Base-by-base conservation (phyloP, 768 basidiomycete genomes). In the Boletus speciosus region DNA sequence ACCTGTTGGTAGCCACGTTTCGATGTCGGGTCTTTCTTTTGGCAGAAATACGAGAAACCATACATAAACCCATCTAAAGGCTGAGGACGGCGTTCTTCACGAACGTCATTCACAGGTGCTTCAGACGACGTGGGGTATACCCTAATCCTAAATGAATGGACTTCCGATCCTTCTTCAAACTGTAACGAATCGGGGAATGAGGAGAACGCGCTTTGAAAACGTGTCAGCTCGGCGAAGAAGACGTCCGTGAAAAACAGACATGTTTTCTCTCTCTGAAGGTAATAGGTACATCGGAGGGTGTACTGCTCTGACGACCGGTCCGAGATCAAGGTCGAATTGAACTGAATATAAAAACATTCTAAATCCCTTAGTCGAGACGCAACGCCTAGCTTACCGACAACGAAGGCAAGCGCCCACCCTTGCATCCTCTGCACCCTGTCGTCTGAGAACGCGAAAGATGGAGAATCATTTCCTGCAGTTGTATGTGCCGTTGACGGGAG, bases 151-250 rank as follows among this genome's bases (percentile, higher is more conserved):
- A 96, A 96, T 0, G 90, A 93, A 69, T 96, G 93, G 1, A 80
- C 77, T 64, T 90, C 85, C 0, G 84, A 83, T 6, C 93, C 93
- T 66, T 95, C 86, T 43, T 90, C 85, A 53, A 92, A 92, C 51
- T 90, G 84, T 2, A 84, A 72, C 0, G 93, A 93, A 65, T 98
- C 94, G 0, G 94, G 94, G 63, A 98, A 93, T 1, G 92, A 84
- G 7, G 89, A 90, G 68, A 98, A 98, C 2, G 93, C 90, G 51
- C 94, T 97, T 47, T 3, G 42, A 23, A 34, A 23, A 21, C 6
- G 35, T 51, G 51, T 66, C 49, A 58, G 52, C 44, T 5, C 6
- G 16, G 47, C 34, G 34, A 49, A 38, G 46, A 11, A 23, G 11
- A 35, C 6, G 16, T 6, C 4, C 4, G 31, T 21, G 19, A 54